phyloP scores from a whole-genome alignment of 345 rosid genomes.

The Syzygium jambos region DNA sequence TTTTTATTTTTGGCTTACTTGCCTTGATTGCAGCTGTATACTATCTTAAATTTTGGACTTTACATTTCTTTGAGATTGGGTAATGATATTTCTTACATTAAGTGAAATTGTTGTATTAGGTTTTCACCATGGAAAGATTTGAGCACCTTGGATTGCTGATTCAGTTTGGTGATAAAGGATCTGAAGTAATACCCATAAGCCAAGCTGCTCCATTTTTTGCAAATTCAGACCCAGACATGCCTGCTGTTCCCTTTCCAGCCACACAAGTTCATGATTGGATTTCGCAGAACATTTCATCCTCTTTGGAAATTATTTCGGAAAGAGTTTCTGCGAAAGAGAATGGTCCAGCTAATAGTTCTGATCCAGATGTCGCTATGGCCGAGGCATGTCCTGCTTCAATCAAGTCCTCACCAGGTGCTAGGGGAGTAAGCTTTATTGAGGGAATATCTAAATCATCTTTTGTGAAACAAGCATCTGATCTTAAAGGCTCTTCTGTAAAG shows the following conservation, averaged over 20 bases:
- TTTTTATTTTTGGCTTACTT: not conserved
- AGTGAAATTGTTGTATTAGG: constrained; percentile 23
- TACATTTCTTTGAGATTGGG: not conserved
- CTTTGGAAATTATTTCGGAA: constrained; percentile 73
- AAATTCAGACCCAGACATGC: constrained; percentile 99
- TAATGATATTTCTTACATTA: not conserved
- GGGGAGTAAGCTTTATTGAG: constrained; percentile 77
- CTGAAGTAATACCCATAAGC: constrained; percentile 69
- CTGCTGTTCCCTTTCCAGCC: constrained; percentile 89
- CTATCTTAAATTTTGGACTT: not conserved
- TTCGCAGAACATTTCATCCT: constrained; percentile 63
- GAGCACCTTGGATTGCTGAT: constrained; percentile 94
- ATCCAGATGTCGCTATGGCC: constrained; percentile 89
- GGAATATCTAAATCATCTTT: constrained; percentile 88
- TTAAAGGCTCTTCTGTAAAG: constrained; percentile 90
- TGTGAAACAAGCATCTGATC: constrained; percentile 81
- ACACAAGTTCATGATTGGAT: constrained; percentile 92
- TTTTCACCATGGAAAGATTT: constrained; percentile 82
- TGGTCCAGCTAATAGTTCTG: constrained; percentile 57
- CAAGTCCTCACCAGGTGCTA: constrained; percentile 52
- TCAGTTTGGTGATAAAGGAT: constrained; percentile 88
- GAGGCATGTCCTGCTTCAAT: constrained; percentile 71
- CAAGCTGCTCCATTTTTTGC: constrained; percentile 96
- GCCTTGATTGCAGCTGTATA: not conserved
- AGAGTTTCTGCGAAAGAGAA: constrained; percentile 85